phyloP scores from a whole-genome alignment of 371 early-diverging fungal species.

The Mucor piriformis region DNA sequence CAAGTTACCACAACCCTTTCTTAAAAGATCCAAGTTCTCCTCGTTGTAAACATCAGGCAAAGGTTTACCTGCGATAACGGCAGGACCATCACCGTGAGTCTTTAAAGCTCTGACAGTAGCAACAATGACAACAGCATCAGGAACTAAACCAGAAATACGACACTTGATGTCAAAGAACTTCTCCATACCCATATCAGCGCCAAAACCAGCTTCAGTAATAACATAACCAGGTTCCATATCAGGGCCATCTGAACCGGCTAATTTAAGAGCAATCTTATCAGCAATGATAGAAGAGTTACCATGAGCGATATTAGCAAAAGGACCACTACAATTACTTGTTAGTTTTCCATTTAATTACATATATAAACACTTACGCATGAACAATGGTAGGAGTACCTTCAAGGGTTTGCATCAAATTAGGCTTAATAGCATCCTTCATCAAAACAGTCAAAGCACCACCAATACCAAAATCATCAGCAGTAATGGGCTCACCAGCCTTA shows the following conservation, averaged over 20 bases:
- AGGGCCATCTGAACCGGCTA: constrained; percentile 72
- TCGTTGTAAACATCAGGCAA: constrained; percentile 84
- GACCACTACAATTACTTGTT: constrained; percentile 75
- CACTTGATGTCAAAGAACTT: constrained; percentile 99
- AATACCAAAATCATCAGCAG: constrained; percentile 93
- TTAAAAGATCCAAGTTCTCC: constrained; percentile 84
- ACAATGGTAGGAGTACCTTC: constrained; percentile 98
- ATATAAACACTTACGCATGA: constrained; percentile 65
- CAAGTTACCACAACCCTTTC: constrained; percentile 85
- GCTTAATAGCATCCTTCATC: constrained; percentile 98
- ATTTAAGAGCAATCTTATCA: constrained; percentile 91
- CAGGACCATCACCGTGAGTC: constrained; percentile 98
- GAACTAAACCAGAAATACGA: constrained; percentile 84
- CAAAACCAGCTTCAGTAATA: constrained; percentile 97
- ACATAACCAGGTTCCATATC: constrained; percentile 83
- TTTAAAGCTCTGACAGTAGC: constrained; percentile 95
- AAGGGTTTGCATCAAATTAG: constrained; percentile 96
- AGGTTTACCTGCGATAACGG: constrained; percentile 91
- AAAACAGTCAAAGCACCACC: constrained; percentile 95
- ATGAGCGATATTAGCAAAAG: constrained; percentile 98
- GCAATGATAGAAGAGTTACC: constrained; percentile 95
- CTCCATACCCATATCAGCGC: constrained; percentile 99
- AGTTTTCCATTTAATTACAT: no score
- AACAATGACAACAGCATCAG: constrained; percentile 93
- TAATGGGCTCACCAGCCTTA: constrained; percentile 83